Percentiles rank a stretch among this genome's conserved stretches.
Evolutionary conservation across 2,329 filamentous ascomycete genomes (phyloP).

Genomic region (Grosmannia clavigera): DNA sequence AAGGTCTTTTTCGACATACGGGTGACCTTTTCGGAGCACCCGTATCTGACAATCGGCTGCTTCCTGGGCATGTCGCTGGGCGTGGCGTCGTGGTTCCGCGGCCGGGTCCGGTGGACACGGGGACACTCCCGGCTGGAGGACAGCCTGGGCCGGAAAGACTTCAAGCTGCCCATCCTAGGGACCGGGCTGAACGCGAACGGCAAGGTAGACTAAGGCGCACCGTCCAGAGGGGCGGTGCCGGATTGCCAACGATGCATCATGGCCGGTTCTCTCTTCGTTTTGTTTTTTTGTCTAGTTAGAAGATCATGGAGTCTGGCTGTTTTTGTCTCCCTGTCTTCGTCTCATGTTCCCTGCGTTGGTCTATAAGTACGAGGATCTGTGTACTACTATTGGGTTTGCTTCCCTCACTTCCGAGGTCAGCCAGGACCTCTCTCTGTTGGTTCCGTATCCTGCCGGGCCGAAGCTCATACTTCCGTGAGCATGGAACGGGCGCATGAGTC

Average conservation of each 20-base stretch:
- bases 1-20: conserved; percentile 59
- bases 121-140: conserved; percentile 53
- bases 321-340: background rate
- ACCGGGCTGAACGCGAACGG: conserved; percentile 28
- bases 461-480: background rate
- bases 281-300: background rate
- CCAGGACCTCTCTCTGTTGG: background rate
- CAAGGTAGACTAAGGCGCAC: conserved; percentile 33
- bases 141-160: conserved; percentile 31
- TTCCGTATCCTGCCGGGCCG: background rate
- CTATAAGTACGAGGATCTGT: background rate
- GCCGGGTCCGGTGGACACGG: conserved; percentile 41
- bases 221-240: background rate
- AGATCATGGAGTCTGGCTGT: background rate
- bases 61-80: conserved; percentile 44
- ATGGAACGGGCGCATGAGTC: background rate
- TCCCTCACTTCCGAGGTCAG: background rate
- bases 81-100: conserved; percentile 39
- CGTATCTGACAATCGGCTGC: conserved; percentile 44
- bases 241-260: background rate
- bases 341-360: background rate
- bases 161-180: conserved; percentile 52
- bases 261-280: background rate
- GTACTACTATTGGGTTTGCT: background rate
- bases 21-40: conserved; percentile 45